These are phyloP conservation scores for Ceratocystis variospora DNA, from an alignment of 2,329 filamentous ascomycete genomes.

Conservation along the genomic window DNA sequence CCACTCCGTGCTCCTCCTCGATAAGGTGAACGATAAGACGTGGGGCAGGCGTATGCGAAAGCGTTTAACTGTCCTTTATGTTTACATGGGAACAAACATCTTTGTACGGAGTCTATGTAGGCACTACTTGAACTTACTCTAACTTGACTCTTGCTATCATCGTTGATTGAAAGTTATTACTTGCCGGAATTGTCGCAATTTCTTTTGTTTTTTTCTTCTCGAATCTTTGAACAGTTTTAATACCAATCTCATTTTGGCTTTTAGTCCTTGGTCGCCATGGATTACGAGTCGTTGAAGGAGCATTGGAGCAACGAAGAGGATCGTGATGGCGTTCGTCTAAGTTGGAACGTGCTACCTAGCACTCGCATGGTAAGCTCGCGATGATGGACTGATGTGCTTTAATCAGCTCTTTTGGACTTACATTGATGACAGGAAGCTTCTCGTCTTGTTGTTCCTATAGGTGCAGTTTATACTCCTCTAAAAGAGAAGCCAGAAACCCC, in stretches of 20 bases:
- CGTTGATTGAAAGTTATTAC: background rate
- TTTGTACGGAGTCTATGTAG: no score
- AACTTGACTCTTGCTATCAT: background rate
- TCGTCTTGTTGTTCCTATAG: conserved; percentile 86
- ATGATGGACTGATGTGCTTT: conserved; percentile 34
- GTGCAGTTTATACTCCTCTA: conserved; percentile 84
- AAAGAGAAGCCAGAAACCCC: conserved; percentile 90
- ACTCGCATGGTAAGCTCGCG: conserved; percentile 66
- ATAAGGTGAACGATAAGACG: conserved; percentile 6
- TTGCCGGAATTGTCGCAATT: background rate
- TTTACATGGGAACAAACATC: background rate
- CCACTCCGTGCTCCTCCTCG: background rate
- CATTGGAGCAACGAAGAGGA: conserved; percentile 96
- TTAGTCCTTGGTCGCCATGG: conserved; percentile 41
- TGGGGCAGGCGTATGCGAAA: conserved; percentile 1
- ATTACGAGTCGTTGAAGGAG: conserved; percentile 86
- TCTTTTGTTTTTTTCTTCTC: background rate
- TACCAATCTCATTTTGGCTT: background rate
- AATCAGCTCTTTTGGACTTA: conserved; percentile 15
- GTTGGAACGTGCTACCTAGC: conserved; percentile 98
- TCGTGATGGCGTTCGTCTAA: conserved; percentile 84
- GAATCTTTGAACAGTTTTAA: background rate
- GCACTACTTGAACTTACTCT: background rate
- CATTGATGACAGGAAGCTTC: conserved; percentile 62
- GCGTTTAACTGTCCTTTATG: conserved; percentile 13